Base-by-base conservation (phyloP, 345 rosid genomes). In the Abelmoschus esculentus region DNA sequence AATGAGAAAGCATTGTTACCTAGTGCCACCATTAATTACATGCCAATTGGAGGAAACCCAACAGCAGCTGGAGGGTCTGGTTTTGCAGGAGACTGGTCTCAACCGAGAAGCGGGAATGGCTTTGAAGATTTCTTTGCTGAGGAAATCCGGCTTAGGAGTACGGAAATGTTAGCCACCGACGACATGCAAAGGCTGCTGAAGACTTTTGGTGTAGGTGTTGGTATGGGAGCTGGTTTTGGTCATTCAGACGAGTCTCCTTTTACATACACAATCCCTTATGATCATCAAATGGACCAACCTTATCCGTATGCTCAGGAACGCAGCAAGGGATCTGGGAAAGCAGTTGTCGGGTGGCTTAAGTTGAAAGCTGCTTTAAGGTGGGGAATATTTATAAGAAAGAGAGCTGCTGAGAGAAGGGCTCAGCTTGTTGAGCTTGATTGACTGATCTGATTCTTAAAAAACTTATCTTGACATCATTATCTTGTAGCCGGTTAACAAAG, bases 321-420 rank as follows among this genome's bases (percentile, higher is more conserved):
- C 15, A 66, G 81, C 14, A 72, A 82, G 70, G 84, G 96, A 4
- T 86, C 98, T 0, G 98, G 93, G 22, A 93, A 89, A 75, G 97
- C 98, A 34, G 95, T 91, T 5, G 96, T 93, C 7, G 97, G 98
- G 4, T 93, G 98, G 98, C 92, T 90, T 55, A 90, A 90, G 80
- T 87, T 90, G 28, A 90, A 87, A 77, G 96, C 92, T 19, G 96
- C 92, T 4, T 72, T 93, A 80, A 81, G 96, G 61, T 93, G 98
- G 97, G 98, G 98, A n/a, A 89, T 91, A 72, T 93, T 93, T 67
- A 76, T 89, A 49, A 90, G 98, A 85, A 93, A 89, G 83, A 88
- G 73, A 80, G 98, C 97, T 76, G 98, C 96, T 59, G 90, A 88
- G 80, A 88, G 89, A 75, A 88, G 88, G 77, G 95, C 96, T 79